Percentiles rank a stretch among this genome's conserved stretches.
Conservation (phyloP, 73 alveolate species). For the Stentor coeruleus region DNA sequence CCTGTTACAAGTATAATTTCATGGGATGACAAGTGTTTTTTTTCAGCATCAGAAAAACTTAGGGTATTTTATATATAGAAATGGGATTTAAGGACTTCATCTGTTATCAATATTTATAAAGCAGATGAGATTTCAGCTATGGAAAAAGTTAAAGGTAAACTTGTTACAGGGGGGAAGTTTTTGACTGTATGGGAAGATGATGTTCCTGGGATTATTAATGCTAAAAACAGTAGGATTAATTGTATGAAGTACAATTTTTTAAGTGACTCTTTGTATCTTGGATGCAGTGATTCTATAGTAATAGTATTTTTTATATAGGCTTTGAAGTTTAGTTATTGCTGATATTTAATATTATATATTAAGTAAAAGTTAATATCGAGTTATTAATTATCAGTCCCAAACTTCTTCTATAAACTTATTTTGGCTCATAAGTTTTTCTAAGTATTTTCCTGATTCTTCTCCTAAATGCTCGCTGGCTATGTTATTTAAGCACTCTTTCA, state of each 20-base stretch:
- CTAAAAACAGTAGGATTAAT: neutral
- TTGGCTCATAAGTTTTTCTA: neutral
- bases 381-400: neutral
- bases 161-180: neutral
- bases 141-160: neutral
- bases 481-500: neutral
- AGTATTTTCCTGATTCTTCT: neutral
- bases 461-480: conserved; percentile 5
- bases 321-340: too few species aligned
- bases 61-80: neutral
- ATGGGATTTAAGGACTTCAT: neutral
- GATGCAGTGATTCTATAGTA: neutral
- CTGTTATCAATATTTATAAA: neutral
- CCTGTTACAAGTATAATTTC: neutral
- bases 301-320: neutral
- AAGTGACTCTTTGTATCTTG: neutral
- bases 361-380: too few species aligned
- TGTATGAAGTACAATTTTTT: neutral
- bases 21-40: neutral
- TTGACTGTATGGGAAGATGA: neutral
- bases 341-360: too few species aligned
- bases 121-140: neutral
- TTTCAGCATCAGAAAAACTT: neutral
- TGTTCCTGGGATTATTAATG: neutral
- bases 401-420: neutral